Evolutionary conservation across 2,329 filamentous ascomycete genomes (phyloP), one percentile per base, ranked within the genome.

Genomic region (Basipetospora chlamydospora): DNA sequence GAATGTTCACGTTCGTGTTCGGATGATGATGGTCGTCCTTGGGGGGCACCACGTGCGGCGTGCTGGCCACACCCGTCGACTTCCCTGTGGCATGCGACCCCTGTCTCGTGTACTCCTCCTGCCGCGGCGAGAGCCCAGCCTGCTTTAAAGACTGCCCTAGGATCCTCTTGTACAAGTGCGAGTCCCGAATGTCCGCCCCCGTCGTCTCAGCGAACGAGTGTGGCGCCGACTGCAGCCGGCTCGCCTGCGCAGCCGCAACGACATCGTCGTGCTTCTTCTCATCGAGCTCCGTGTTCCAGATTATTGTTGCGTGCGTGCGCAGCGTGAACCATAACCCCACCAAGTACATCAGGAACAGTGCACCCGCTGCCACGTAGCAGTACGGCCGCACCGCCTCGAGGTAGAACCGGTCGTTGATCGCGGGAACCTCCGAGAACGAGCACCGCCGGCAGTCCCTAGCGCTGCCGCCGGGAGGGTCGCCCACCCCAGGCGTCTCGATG

Each of bases 291-390:
- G 72, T 80, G 49, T 86, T 90, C 90, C 90, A 98, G 45, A 98
- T 98, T 31, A 95, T 81, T 4, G 92, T 87, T 4, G 90, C 90
- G 53, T 98, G 90, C 0, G 90, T 98, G 44, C 90, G 73, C 15
- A 98, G 70, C 1, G 90, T 98, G 57, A 98, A 98, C 68, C 90
- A 84, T 11, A 98, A 66, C 17, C 90, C 90, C 41, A 96, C 90
- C 25, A 90, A 66, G 53, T 98, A 98, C 1, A 87, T 92, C 20
- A 94, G 63, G 59, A 98, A 96, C 11, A 98, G 66, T 50, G 92
- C 69, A 4, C 78, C 60, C 1, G 90, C 85, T 4, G 85, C 80
- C 50, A 93, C 74, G 66, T 87, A 95, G 49, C 84, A 93, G 57
- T 93, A 98, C 1, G 90, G 90, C 31, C 84, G 77, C 7, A 98